Evolutionary conservation across 257 asterid genomes (phyloP).

Genomic region (Avicennia marina): DNA sequence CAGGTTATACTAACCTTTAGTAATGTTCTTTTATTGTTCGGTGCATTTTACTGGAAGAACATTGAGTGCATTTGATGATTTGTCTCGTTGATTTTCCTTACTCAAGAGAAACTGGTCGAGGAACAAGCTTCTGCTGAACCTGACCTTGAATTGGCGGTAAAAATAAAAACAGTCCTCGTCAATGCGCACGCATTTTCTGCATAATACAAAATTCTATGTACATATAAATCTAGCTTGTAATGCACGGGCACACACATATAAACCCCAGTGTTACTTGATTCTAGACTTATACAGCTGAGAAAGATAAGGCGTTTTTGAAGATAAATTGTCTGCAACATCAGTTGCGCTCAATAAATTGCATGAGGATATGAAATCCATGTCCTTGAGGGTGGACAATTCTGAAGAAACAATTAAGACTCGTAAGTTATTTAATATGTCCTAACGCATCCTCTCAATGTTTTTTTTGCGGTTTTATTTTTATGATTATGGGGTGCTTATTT

Average conservation of each 20-base stretch:
- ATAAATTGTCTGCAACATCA: slow-evolving; percentile 69
- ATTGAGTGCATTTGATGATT: slow-evolving; percentile 5
- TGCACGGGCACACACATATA: too few species aligned
- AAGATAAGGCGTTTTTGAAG: slow-evolving; percentile 72
- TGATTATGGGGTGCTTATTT: slow-evolving; percentile 21
- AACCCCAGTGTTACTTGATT: too few species aligned
- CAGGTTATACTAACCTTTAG: slow-evolving; percentile 41
- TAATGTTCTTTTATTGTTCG: neutral
- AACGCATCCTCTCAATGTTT: neutral
- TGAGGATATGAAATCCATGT: slow-evolving; percentile 55
- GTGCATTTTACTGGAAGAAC: neutral
- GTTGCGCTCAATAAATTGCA: slow-evolving; percentile 64
- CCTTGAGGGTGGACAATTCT: slow-evolving; percentile 63
- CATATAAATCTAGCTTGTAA: too few species aligned
- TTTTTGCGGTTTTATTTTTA: neutral
- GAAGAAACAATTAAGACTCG: slow-evolving; percentile 66
- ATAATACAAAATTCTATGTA: too few species aligned
- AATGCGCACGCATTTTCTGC: too few species aligned
- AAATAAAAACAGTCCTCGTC: slow-evolving; percentile 2
- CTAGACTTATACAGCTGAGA: slow-evolving; percentile 62
- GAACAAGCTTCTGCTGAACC: slow-evolving; percentile 90
- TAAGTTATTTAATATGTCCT: slow-evolving; percentile 31
- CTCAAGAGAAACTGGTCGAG: slow-evolving; percentile 78
- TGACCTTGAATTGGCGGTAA: slow-evolving; percentile 81
- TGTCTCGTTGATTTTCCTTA: slow-evolving; percentile 5